phyloP scores from a whole-genome alignment of 164 flowering plant species.

The Stephania yunnanensis region DNA sequence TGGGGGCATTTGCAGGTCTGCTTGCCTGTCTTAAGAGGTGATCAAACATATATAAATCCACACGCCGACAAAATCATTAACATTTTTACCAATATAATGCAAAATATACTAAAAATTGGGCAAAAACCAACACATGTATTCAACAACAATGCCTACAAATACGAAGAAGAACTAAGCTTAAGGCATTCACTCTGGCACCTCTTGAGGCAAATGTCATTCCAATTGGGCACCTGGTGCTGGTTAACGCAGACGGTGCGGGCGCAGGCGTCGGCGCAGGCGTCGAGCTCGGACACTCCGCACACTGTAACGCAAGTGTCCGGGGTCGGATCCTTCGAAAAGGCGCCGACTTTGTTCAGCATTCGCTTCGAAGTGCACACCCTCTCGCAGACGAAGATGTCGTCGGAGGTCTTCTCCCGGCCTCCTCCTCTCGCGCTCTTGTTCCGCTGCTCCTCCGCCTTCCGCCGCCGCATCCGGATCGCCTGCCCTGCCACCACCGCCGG shows the following conservation, averaged over 20 bases:
- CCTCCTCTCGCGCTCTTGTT: constrained; percentile 66
- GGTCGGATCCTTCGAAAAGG: constrained; percentile 82
- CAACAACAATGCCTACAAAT: neutral
- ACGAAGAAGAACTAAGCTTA: constrained; percentile 40
- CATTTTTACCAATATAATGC: neutral
- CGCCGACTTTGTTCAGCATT: constrained; percentile 81
- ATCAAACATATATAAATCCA: no score
- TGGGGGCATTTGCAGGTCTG: no score
- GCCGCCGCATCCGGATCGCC: constrained; percentile 52
- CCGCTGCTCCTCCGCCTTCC: constrained; percentile 53
- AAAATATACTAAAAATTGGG: neutral
- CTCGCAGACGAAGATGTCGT: constrained; percentile 88
- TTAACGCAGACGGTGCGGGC: constrained; percentile 86
- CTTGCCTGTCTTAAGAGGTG: no score
- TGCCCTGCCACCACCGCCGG: constrained; percentile 69
- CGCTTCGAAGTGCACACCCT: constrained; percentile 88
- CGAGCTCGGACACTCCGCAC: constrained; percentile 82
- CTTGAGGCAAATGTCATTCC: constrained; percentile 75
- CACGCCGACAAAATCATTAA: neutral
- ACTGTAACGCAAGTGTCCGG: constrained; percentile 82
- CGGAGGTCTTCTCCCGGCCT: constrained; percentile 60
- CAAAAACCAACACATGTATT: neutral
- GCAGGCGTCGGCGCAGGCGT: constrained; percentile 91
- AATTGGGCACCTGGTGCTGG: constrained; percentile 78
- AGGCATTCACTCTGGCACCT: constrained; percentile 85